Conservation (phyloP, 768 basidiomycete genomes). For the Punctularia strigosozonata region DNA sequence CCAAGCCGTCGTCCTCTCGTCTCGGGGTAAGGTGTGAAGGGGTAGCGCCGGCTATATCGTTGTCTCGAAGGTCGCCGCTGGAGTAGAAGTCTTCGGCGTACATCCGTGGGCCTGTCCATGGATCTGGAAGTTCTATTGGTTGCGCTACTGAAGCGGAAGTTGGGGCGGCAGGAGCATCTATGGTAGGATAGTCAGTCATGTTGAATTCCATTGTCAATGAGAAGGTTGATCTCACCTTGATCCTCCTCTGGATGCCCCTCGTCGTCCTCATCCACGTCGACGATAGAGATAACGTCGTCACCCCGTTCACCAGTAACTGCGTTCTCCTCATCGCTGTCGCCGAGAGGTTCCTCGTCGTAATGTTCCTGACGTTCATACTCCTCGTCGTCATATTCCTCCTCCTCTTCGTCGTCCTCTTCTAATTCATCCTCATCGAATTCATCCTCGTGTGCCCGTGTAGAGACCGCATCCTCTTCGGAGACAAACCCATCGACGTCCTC, state of each 20-base stretch:
- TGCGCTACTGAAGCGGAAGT: conserved; percentile 2
- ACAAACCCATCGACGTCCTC: background rate
- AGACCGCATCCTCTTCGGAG: background rate
- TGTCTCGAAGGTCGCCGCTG: conserved; percentile 25
- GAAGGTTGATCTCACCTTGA: conserved; percentile 12
- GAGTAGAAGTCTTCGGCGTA: conserved; percentile 33
- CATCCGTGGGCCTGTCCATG: conserved; percentile 26
- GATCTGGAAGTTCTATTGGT: conserved; percentile 23
- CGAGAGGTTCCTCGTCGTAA: conserved; percentile 40
- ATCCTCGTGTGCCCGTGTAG: background rate
- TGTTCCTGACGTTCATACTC: conserved; percentile 30
- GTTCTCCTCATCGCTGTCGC: conserved; percentile 32
- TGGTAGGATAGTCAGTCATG: too few relatives aligned
- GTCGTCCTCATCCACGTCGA: conserved; percentile 41
- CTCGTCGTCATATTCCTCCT: conserved; percentile 19
- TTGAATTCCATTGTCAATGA: too few relatives aligned
- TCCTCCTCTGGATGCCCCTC: conserved; percentile 27
- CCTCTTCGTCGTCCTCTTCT: background rate
- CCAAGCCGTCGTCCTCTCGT: conserved; percentile 11
- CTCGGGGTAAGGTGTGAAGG: conserved; percentile 12
- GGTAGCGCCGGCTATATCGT: background rate
- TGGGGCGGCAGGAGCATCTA: background rate
- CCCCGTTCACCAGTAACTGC: too few relatives aligned
- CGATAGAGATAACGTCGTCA: too few relatives aligned
- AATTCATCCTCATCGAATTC: background rate